These are phyloP conservation scores for Hyaloscypha variabilis DNA, from an alignment of 495 filamentous ascomycete genomes.

Conservation along the genomic window DNA sequence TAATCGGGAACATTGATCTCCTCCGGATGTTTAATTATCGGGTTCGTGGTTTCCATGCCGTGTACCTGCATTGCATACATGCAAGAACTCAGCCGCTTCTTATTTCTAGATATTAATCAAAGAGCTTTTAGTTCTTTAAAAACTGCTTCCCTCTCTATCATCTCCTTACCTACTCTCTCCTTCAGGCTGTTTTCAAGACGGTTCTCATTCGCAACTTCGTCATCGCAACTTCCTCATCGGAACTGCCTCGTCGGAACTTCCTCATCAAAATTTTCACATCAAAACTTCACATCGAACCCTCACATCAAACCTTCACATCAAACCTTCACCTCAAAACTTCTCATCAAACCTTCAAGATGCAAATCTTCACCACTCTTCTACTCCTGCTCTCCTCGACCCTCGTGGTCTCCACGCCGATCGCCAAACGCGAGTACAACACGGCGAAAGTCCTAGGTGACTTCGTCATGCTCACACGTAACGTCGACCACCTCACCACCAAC, in stretches of 20 bases:
- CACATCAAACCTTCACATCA: too few species aligned
- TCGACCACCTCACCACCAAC: not conserved
- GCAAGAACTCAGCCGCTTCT: not conserved
- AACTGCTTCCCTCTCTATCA: not conserved
- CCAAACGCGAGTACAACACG: not conserved
- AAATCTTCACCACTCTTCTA: conserved; percentile 3
- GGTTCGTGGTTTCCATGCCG: not conserved
- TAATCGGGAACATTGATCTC: not conserved
- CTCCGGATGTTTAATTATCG: not conserved
- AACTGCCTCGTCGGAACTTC: too few species aligned
- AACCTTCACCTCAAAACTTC: too few species aligned
- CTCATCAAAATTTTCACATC: too few species aligned
- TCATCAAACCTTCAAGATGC: not conserved
- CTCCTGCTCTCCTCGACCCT: not conserved
- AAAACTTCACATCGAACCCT: too few species aligned
- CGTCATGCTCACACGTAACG: not conserved
- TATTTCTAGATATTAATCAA: not conserved
- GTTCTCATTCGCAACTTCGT: too few species aligned
- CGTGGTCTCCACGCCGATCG: not conserved
- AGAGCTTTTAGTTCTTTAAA: not conserved
- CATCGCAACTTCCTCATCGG: too few species aligned
- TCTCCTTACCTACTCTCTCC: not conserved
- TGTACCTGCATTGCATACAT: not conserved
- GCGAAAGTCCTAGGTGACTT: not conserved
- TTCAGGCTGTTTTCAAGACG: too few species aligned